Evolutionary conservation across 1,284 basidiomycete species (phyloP), one percentile per base, ranked within the genome.

Genomic region (Inonotus obliquus): DNA sequence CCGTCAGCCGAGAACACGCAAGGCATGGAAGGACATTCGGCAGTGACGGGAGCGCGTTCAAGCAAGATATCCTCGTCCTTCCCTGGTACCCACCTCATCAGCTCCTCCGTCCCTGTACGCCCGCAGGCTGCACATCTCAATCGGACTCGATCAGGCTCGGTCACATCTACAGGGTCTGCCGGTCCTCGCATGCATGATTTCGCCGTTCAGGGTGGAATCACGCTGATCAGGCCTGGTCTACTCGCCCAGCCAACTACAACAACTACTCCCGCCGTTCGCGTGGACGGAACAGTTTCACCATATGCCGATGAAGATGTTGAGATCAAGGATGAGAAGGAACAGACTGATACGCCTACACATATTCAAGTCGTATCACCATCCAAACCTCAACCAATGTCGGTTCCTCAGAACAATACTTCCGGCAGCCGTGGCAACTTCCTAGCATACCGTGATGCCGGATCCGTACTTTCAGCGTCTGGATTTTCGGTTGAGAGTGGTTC

Each of bases 171-270:
- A 2, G 66, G 71, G 38, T 74, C 67, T 49, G 70, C 74, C 17
- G 83, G 84, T 1, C 86, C 87, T 2, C 78, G 83, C 41, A 72
- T 89, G 69, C 85, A 88, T 65, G 82, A 89, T 69, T 89, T 86
- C 68, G 67, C 81, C 21, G 70, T 87, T 51, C 77, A 79, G 2
- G 66, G 70, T 17, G 67, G 73, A 72, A 75, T 38, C 23, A 67
- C 66, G 13, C 65, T 66, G 54, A 56, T 67, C 45, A 47, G 66
- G 25, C 66, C 66, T 39, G 66, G 66, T 13, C 54, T 67, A 2
- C 57, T 67, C 3, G 66, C 65, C 1, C 65, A 65, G 27, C 63
- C 66, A 17, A 67, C 65, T 19, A 47, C 63, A 13, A 35, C 65
- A 2, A 19, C 35, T 37, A 23, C 45, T 11, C 47, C 85, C 84